phyloP scores from a whole-genome alignment of 148 eudicot genomes.

The Vaccinium myrtillus region DNA sequence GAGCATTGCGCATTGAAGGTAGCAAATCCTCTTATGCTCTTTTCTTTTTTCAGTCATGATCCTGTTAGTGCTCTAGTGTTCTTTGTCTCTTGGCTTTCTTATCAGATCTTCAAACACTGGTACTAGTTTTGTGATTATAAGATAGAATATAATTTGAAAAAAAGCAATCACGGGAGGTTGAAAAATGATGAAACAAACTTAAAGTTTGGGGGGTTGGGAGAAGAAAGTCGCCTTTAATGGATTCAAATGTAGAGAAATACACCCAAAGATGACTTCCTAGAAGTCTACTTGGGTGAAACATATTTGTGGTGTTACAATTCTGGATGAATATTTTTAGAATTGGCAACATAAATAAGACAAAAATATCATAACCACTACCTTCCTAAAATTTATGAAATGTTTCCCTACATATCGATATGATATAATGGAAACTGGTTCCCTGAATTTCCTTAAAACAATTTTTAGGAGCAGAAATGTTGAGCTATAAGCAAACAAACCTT shows the following conservation, averaged over 20 bases:
- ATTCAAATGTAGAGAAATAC: background rate
- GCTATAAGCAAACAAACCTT: background rate
- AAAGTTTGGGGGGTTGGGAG: background rate
- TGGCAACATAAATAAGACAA: background rate
- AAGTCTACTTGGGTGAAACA: background rate
- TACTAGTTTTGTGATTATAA: background rate
- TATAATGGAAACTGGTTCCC: too few species aligned
- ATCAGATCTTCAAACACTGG: background rate
- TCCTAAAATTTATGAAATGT: background rate
- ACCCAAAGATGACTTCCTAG: background rate
- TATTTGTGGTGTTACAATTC: background rate
- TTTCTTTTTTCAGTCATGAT: background rate
- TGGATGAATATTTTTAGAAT: too few species aligned
- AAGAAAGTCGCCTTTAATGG: background rate
- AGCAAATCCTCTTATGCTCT: background rate
- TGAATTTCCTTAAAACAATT: background rate
- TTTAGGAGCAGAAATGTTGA: background rate
- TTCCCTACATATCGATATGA: background rate
- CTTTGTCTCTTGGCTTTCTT: background rate
- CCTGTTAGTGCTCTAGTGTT: background rate
- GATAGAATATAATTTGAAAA: background rate
- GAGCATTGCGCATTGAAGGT: slow-evolving; percentile 93
- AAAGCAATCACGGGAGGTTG: background rate
- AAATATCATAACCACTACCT: slow-evolving; percentile 4
- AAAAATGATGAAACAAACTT: background rate